Base-by-base conservation (phyloP, 805 yeast genomes). In the Pichia gijzeniarum region DNA sequence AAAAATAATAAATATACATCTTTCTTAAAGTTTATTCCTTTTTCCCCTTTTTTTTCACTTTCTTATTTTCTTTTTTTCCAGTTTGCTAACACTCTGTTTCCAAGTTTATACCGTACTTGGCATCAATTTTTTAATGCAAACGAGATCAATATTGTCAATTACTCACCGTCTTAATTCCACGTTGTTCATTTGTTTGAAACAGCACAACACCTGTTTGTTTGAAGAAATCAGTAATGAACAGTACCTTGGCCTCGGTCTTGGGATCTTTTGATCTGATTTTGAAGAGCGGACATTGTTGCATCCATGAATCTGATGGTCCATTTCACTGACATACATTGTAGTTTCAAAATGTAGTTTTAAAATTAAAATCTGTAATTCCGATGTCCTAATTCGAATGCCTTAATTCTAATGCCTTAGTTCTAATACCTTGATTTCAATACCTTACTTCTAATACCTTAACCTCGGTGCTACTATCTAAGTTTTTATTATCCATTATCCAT, bases 71-170 rank as follows among this genome's bases (percentile, higher is more conserved):
- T 21, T 31, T 31, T 17, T 17, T 51, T 49, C 51, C 60, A 68
- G 87, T 81, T 85, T 85, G 90, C 87, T 82, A 79, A 85, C 95
- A 85, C 91, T 84, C 93, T 83, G 93, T 89, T 79, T 82, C 82
- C 77, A 72, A 71, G 75, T 79, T 52, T 50, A 41, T 53, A 45
- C 80, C 64, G 68, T 82, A 79, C 74, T 74, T 74, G 77, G 81
- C 76, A 81, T 90, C 95, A 82, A 85, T 85, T 85, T 82, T n/a
- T 79, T 25, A 79, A 83, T 70, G 89, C 89, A 82, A 86, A 83
- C 95, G 70, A 86, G 88, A 84, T 65, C 52, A 53, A 73, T 38
- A n/a, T 41, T 67, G 82, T 77, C 72, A 63, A 64, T 69, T 84
- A 83, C 91, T 84, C 91, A 84, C 82, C 90, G 63, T 72, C 70